Percentiles rank a stretch among this genome's conserved stretches.
Evolutionary conservation across 2,329 filamentous ascomycete species (phyloP).

Genomic region (Berkeleyomyces rouxiae): DNA sequence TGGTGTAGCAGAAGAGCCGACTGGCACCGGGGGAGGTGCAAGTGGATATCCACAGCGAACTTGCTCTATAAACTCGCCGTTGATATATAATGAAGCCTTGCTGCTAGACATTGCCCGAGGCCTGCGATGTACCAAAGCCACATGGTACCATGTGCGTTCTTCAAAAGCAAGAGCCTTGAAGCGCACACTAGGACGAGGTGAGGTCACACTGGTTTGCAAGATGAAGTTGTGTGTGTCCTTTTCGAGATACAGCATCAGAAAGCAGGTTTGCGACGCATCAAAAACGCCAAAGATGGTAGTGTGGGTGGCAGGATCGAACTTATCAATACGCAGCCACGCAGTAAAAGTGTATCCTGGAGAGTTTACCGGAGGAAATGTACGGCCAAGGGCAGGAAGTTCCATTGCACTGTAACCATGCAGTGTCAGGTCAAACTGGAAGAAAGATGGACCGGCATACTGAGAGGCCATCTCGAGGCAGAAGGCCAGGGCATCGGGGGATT

Average conservation of each 20-base stretch:
- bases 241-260: conserved; percentile 84
- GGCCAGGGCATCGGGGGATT: conserved; percentile 39
- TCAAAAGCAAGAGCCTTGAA: conserved; percentile 74
- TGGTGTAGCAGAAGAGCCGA: conserved; percentile 40
- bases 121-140: conserved; percentile 71
- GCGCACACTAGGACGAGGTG: conserved; percentile 71
- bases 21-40: conserved; percentile 46
- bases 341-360: conserved; percentile 78
- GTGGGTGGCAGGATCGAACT: conserved; percentile 69
- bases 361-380: conserved; percentile 65
- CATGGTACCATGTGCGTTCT: conserved; percentile 76
- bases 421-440: conserved; percentile 88
- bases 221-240: conserved; percentile 89
- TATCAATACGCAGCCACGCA: conserved; percentile 76
- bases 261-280: conserved; percentile 81
- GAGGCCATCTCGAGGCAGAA: conserved; percentile 61
- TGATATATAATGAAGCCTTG: conserved; percentile 74
- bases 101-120: conserved; percentile 59
- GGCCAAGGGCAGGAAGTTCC: conserved; percentile 73
- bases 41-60: conserved; percentile 76
- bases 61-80: conserved; percentile 89
- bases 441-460: conserved; percentile 59
- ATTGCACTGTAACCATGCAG: conserved; percentile 76
- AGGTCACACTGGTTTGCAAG: conserved; percentile 82
- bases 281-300: conserved; percentile 95